A percentile compares a stretch with the other conserved stretches of the same genome.
Evolutionary conservation across 1,139 yeast species (phyloP).

Genomic region (Petasospora rhodanensis): DNA sequence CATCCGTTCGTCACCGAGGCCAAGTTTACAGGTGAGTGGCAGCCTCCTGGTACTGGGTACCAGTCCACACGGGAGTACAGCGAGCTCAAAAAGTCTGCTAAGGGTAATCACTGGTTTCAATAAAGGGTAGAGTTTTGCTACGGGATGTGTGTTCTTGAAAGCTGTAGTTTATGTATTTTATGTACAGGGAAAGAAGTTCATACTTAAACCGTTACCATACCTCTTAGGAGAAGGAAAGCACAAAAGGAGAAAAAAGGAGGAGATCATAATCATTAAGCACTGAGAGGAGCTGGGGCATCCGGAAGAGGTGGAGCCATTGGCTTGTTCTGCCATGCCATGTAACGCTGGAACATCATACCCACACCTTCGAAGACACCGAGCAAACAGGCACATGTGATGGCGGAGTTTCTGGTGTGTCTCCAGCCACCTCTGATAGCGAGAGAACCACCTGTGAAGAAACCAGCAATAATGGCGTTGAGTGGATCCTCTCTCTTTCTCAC

Average conservation of each 20-base stretch:
- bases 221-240: too few species aligned
- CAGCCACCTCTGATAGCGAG: constrained; percentile 98
- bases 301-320: constrained; percentile 77
- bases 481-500: constrained; percentile 98
- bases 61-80: constrained; percentile 5
- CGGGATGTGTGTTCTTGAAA: too few species aligned
- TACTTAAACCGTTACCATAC: too few species aligned
- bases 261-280: constrained; percentile 7
- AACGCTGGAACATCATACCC: constrained; percentile 92
- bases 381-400: constrained; percentile 96
- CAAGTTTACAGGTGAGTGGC: constrained; percentile 41
- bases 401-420: constrained; percentile 94
- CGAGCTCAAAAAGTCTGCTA: constrained; percentile 11
- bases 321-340: constrained; percentile 79
- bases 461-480: constrained; percentile 97
- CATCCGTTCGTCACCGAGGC: constrained; percentile 81
- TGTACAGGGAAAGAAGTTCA: too few species aligned
- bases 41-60: constrained; percentile 37
- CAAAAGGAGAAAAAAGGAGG: not conserved
- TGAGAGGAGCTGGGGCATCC: constrained; percentile 44
- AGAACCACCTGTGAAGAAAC: constrained; percentile 97
- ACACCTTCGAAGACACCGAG: constrained; percentile 98
- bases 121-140: too few species aligned
- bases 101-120: constrained; percentile 16
- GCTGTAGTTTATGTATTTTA: too few species aligned